Conservation (phyloP, 148 eudicot species). For the Rhododendron simsii region DNA sequence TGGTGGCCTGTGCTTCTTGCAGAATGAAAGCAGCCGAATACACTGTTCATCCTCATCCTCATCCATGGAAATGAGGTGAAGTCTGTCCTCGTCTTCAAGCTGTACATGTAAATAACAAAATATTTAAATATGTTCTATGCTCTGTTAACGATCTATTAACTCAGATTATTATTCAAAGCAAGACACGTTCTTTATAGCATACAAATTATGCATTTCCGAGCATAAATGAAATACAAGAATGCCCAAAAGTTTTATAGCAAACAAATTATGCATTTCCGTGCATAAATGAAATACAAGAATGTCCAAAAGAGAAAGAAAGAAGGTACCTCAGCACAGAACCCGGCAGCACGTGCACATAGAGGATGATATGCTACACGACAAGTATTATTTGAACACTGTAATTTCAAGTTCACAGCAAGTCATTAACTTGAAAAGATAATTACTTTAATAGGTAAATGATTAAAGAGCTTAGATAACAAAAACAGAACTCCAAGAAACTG, state of each 20-base stretch:
- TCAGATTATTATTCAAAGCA: not conserved
- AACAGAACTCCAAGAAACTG: not conserved
- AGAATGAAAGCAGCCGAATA: slow-evolving; percentile 84
- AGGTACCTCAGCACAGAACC: slow-evolving; percentile 84
- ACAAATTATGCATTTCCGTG: not conserved
- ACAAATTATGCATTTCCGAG: not conserved
- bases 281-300: not conserved
- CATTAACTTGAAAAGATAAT: not conserved
- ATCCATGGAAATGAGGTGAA: slow-evolving; percentile 69
- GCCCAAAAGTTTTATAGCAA: not conserved
- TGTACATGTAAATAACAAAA: slow-evolving; percentile 19
- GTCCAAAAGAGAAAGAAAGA: not conserved
- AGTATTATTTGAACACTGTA: slow-evolving; percentile 80
- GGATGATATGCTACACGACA: slow-evolving; percentile 97
- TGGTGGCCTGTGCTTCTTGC: slow-evolving; percentile 72
- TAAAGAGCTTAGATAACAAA: not conserved
- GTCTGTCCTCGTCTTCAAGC: slow-evolving; percentile 84
- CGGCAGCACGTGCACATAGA: slow-evolving; percentile 97
- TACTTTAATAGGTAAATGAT: not conserved
- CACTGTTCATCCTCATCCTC: slow-evolving; percentile 93
- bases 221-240: not conserved
- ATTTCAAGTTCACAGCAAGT: slow-evolving; percentile 8
- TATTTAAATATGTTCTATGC: not conserved
- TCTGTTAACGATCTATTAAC: not conserved
- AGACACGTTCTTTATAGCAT: not conserved